Percentiles rank a stretch among this genome's conserved stretches.
Evolutionary conservation across 768 basidiomycete species (phyloP).

Genomic region (Daedaleopsis nitida): DNA sequence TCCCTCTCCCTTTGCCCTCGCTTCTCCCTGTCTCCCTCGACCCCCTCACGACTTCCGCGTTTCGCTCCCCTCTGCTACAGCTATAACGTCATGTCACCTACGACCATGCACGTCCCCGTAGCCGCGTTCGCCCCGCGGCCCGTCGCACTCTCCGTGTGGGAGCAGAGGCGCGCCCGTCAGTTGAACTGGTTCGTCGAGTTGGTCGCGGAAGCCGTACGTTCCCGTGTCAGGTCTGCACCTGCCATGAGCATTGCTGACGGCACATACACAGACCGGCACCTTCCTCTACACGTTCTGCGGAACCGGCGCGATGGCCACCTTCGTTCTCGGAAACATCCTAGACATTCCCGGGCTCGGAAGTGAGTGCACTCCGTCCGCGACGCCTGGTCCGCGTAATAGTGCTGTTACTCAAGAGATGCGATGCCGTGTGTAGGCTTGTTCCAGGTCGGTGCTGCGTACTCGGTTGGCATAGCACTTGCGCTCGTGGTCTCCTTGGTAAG

Average conservation of each 20-base stretch:
- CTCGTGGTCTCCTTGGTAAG: conserved; percentile 25
- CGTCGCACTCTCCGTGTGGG: conserved; percentile 20
- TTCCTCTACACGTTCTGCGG: conserved; percentile 33
- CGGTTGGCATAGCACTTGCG: conserved; percentile 41
- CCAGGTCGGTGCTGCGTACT: conserved; percentile 40
- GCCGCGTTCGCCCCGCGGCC: conserved; percentile 23
- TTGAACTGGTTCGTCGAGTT: conserved; percentile 31
- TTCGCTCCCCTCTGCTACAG: no score
- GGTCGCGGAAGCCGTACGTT: conserved; percentile 33
- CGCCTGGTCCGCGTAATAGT: not conserved
- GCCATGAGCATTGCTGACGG: not conserved
- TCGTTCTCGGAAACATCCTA: conserved; percentile 30
- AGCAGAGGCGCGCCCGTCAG: conserved; percentile 28
- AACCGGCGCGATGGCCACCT: conserved; percentile 35
- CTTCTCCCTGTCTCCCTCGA: no score
- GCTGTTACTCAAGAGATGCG: not conserved
- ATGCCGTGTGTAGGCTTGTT: conserved; percentile 38
- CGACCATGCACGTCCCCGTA: conserved; percentile 20
- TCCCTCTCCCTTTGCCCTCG: no score
- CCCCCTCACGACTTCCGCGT: no score
- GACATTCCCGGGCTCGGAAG: conserved; percentile 30
- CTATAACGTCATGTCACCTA: not conserved
- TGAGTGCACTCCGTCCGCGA: conserved; percentile 19
- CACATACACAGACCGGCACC: conserved; percentile 22
- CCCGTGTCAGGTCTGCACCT: not conserved